Percentiles rank a stretch among this genome's conserved stretches.
phyloP scores from a whole-genome alignment of 202 grass and related monocot species.

The Zoysia matrella region DNA sequence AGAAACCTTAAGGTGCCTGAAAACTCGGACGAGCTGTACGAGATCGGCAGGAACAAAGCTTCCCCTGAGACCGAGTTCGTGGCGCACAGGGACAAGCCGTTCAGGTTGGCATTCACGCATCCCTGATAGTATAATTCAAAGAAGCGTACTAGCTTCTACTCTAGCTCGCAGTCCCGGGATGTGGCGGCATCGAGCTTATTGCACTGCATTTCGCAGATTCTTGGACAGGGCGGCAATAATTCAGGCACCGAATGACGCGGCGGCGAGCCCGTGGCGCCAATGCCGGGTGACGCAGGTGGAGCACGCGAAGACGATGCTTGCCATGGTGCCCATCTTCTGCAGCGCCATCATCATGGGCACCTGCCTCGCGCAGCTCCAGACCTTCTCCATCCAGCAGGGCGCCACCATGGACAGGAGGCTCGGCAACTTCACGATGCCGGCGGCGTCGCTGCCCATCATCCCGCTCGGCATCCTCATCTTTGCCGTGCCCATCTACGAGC shows the following conservation, averaged over 20 bases:
- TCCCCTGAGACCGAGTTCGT: slow-evolving; percentile 50
- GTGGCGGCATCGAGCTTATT: background rate
- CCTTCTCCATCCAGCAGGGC: slow-evolving; percentile 77
- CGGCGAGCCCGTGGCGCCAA: slow-evolving; percentile 48
- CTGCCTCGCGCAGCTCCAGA: slow-evolving; percentile 70
- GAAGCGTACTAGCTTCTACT: too few relatives aligned
- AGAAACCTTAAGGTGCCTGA: slow-evolving; percentile 43
- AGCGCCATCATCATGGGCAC: slow-evolving; percentile 77
- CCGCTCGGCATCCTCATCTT: slow-evolving; percentile 62
- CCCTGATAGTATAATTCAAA: background rate
- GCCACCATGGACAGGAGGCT: slow-evolving; percentile 52
- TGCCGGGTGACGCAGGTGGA: slow-evolving; percentile 73
- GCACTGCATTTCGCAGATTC: slow-evolving; percentile 40
- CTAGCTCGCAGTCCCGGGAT: background rate
- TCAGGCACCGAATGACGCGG: background rate
- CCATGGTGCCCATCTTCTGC: slow-evolving; percentile 72
- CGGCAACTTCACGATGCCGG: slow-evolving; percentile 25
- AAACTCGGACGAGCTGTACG: slow-evolving; percentile 55
- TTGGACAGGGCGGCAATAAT: slow-evolving; percentile 66
- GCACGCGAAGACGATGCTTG: slow-evolving; percentile 69
- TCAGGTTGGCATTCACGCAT: slow-evolving; percentile 30
- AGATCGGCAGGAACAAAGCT: slow-evolving; percentile 50
- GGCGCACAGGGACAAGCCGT: slow-evolving; percentile 45
- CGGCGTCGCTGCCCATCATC: slow-evolving; percentile 64
- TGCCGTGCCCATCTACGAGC: slow-evolving; percentile 66